These are phyloP conservation scores for Colletotrichum sp. DNA, from an alignment of 2,329 filamentous ascomycete genomes.

Conservation along the genomic window DNA sequence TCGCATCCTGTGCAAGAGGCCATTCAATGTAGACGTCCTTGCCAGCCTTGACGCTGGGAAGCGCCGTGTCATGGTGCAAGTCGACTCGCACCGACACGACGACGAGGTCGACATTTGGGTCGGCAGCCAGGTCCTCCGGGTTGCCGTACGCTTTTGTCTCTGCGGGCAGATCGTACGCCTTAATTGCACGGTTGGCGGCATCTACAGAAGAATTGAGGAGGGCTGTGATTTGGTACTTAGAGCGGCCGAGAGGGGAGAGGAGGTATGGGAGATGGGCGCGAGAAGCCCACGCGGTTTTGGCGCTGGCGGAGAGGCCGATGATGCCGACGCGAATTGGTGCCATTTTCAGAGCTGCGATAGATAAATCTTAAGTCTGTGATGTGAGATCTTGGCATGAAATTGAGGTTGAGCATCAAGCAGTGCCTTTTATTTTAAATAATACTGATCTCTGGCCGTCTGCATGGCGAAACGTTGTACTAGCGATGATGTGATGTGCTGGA, in stretches of 20 bases:
- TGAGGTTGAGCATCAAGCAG: neutral
- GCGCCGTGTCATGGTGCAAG: constrained; percentile 49
- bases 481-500: neutral
- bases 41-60: constrained; percentile 54
- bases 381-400: neutral
- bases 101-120: constrained; percentile 58
- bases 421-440: neutral
- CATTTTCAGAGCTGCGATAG: neutral
- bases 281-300: constrained; percentile 59
- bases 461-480: neutral
- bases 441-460: fast-evolving
- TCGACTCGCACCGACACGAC: constrained; percentile 61
- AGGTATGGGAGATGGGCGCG: constrained; percentile 66
- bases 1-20: constrained; percentile 54
- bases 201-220: constrained; percentile 54
- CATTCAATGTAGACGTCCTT: constrained; percentile 63
- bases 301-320: constrained; percentile 60
- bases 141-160: constrained; percentile 53
- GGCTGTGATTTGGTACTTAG: constrained; percentile 54
- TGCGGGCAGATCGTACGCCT: constrained; percentile 43
- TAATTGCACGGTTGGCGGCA: constrained; percentile 48
- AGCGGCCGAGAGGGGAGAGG: constrained; percentile 42
- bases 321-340: constrained; percentile 57
- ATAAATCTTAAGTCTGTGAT: neutral
- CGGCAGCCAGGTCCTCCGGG: constrained; percentile 50